Percentiles rank a stretch among this genome's conserved stretches.
Conservation (phyloP, 1,284 basidiomycete genomes). For the Cryptococcus jaspeensis region DNA sequence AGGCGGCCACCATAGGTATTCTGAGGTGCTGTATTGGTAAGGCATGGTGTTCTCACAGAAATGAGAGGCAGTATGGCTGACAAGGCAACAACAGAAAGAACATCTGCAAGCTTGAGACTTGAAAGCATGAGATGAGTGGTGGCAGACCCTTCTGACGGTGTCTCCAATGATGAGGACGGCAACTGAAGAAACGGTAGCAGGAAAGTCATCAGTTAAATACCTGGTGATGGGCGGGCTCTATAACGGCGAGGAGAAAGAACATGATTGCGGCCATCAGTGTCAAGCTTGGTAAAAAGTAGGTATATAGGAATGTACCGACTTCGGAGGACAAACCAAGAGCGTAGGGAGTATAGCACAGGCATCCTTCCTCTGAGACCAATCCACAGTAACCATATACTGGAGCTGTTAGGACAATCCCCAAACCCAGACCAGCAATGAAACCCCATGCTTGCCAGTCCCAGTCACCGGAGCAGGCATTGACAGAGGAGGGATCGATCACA, state of each 20-base stretch:
- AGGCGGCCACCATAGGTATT: conserved; percentile 61
- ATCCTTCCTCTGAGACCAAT: conserved; percentile 19
- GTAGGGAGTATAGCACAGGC: conserved; percentile 25
- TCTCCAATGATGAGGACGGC: conserved; percentile 59
- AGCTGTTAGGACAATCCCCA: conserved; percentile 26
- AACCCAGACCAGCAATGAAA: conserved; percentile 16
- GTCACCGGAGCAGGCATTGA: conserved; percentile 35
- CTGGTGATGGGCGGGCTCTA: conserved; percentile 64
- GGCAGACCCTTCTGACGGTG: conserved; percentile 69
- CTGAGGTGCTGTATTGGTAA: conserved; percentile 57
- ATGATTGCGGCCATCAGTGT: no score
- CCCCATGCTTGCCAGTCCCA: conserved; percentile 44
- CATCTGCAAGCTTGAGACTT: conserved; percentile 61
- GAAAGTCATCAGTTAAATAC: conserved; percentile 64
- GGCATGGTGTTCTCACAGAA: conserved; percentile 65
- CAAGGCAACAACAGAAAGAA: conserved; percentile 66
- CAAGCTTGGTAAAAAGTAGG: not conserved
- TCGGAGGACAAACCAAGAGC: conserved; percentile 31
- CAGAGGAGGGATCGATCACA: conserved; percentile 1
- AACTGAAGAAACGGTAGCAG: conserved; percentile 66
- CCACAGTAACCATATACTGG: conserved; percentile 38
- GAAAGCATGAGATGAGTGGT: conserved; percentile 66
- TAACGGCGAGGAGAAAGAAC: not conserved
- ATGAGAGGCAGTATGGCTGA: conserved; percentile 68
- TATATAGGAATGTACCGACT: conserved; percentile 24